Percentiles rank a stretch among this genome's conserved stretches.
Conservation (phyloP, 176 grass and related monocot species). For the Lolium perenne region DNA sequence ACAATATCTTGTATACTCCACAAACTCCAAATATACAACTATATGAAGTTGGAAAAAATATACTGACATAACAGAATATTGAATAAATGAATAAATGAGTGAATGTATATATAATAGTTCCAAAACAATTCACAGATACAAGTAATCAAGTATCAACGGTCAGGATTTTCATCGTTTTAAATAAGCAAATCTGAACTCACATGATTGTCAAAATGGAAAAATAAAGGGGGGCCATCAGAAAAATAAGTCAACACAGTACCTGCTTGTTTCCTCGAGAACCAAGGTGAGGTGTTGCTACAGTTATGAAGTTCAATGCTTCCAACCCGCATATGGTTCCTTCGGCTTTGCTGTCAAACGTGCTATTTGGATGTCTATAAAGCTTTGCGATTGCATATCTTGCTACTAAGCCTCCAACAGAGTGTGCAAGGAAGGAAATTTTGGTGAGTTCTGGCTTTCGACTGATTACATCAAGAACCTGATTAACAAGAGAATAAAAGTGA, state of each 20-base stretch:
- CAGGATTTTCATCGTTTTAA: not conserved
- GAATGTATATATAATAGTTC: constrained; percentile 6
- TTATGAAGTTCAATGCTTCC: constrained; percentile 86
- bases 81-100: not conserved
- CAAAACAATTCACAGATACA: not conserved
- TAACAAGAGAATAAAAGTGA: constrained; percentile 24
- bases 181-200: not conserved
- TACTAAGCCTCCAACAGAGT: constrained; percentile 87
- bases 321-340: constrained; percentile 69
- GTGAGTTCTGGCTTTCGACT: constrained; percentile 59
- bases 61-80: not conserved
- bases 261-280: constrained; percentile 91
- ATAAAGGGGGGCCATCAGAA: not conserved
- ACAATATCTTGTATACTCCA: constrained; percentile 1
- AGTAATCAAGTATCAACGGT: too few species aligned
- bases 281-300: constrained; percentile 89
- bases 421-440: constrained; percentile 91
- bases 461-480: constrained; percentile 73
- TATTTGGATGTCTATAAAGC: constrained; percentile 59
- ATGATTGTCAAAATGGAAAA: not conserved
- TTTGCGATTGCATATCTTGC: constrained; percentile 87
- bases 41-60: constrained; percentile 5
- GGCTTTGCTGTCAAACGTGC: constrained; percentile 5
- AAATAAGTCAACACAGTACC: constrained; percentile 38
- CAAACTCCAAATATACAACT: not conserved